A percentile compares a stretch with the other conserved stretches of the same genome.
These are phyloP conservation scores for Aureobasidium sp. DNA, from an alignment of 2,329 filamentous ascomycete species.

Conservation along the genomic window DNA sequence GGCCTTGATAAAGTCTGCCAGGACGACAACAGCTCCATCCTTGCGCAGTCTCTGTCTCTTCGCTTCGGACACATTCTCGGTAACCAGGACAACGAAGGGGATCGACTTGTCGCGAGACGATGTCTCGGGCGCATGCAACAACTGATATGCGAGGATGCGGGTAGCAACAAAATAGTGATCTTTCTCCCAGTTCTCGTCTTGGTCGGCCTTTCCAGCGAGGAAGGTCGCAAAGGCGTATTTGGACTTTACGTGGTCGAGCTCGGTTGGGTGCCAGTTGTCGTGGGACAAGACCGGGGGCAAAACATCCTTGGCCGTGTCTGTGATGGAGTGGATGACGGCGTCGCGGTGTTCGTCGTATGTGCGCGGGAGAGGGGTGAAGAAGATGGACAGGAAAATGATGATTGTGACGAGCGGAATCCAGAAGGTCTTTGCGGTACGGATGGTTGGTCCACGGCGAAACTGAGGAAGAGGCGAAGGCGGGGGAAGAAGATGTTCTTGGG, in stretches of 20 bases:
- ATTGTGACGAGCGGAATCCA: conserved; percentile 13
- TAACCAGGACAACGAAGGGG: conserved; percentile 27
- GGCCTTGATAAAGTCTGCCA: conserved; percentile 22
- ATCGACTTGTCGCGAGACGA: conserved; percentile 19
- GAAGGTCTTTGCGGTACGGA: conserved; percentile 15
- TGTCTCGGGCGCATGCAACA: conserved; percentile 26
- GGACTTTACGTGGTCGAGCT: conserved; percentile 11
- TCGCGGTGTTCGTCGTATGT: conserved; percentile 14
- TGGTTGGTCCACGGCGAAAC: not conserved
- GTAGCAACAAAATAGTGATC: conserved; percentile 26
- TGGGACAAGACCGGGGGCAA: not conserved
- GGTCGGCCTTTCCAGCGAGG: conserved; percentile 19
- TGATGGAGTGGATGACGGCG: conserved; percentile 16
- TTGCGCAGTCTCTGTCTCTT: conserved; percentile 22
- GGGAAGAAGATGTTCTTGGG: conserved; percentile 4
- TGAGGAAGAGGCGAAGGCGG: conserved; percentile 4
- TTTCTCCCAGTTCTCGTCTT: conserved; percentile 19
- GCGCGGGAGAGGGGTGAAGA: conserved; percentile 17
- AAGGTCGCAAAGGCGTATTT: conserved; percentile 26
- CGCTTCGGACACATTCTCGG: conserved; percentile 19
- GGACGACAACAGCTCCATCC: conserved; percentile 24
- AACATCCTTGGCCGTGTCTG: conserved; percentile 12
- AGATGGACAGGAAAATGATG: conserved; percentile 15
- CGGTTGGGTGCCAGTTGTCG: not conserved
- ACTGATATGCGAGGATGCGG: conserved; percentile 25